These are phyloP conservation scores for Cercospora sojina DNA, from an alignment of 2,329 filamentous ascomycete genomes.

Conservation along the genomic window DNA sequence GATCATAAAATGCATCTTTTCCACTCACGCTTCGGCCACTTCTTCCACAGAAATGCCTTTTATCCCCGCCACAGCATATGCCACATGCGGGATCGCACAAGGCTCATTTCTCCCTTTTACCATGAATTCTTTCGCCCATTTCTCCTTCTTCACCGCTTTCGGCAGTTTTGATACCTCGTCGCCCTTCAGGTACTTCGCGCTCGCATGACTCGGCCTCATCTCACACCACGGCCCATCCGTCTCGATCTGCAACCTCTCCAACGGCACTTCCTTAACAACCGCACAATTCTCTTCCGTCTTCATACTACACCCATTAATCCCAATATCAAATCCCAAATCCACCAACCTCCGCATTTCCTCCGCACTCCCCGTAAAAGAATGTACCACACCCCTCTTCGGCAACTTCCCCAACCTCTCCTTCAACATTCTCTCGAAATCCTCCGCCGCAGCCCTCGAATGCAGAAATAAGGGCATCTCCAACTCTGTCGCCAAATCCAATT, in stretches of 20 bases:
- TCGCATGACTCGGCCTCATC: slow-evolving; percentile 83
- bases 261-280: slow-evolving; percentile 74
- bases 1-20: neutral
- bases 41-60: slow-evolving; percentile 78
- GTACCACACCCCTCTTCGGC: slow-evolving; percentile 74
- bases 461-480: slow-evolving; percentile 85
- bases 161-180: slow-evolving; percentile 63
- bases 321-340: slow-evolving; percentile 79
- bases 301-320: slow-evolving; percentile 95
- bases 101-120: slow-evolving; percentile 95
- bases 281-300: slow-evolving; percentile 90
- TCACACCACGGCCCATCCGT: slow-evolving; percentile 98
- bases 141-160: slow-evolving; percentile 92
- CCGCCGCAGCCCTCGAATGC: slow-evolving; percentile 83
- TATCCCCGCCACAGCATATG: slow-evolving; percentile 81
- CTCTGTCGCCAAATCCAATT: slow-evolving; percentile 74
- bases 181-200: slow-evolving; percentile 69
- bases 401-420: slow-evolving; percentile 55
- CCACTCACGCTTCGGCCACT: slow-evolving; percentile 71
- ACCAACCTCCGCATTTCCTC: slow-evolving; percentile 82
- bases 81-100: slow-evolving; percentile 80
- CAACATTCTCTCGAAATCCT: slow-evolving; percentile 76
- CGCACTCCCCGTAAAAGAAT: slow-evolving; percentile 87
- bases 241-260: slow-evolving; percentile 86
- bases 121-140: slow-evolving; percentile 82